Evolutionary conservation across 805 yeast species (phyloP).

Genomic region (Schizosaccharomyces octosporus): DNA sequence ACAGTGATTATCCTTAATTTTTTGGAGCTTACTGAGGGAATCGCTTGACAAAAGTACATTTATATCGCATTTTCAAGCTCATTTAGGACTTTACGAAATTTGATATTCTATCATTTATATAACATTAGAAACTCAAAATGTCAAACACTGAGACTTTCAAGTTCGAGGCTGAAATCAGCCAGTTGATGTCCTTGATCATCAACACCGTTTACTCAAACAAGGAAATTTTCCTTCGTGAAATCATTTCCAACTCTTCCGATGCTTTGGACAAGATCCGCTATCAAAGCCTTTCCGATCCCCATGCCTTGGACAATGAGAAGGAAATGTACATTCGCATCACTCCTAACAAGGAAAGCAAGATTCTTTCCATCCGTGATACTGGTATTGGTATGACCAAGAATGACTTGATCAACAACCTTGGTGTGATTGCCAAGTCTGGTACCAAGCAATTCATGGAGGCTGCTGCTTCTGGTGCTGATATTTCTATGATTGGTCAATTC

Average conservation of each 20-base stretch:
- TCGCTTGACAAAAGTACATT: too few relatives aligned
- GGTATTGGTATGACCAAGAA: constrained; percentile 99
- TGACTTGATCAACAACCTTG: constrained; percentile 93
- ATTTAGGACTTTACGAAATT: too few relatives aligned
- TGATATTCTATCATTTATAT: neutral
- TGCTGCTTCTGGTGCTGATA: constrained; percentile 96
- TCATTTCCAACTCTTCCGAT: constrained; percentile 96
- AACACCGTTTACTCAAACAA: constrained; percentile 98
- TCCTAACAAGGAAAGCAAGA: constrained; percentile 83
- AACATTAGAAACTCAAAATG: neutral
- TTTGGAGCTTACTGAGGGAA: too few relatives aligned
- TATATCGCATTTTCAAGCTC: too few relatives aligned
- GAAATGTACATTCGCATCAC: constrained; percentile 92
- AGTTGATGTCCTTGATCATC: constrained; percentile 98
- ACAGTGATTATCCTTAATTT: too few relatives aligned
- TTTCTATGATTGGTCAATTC: constrained; percentile 99
- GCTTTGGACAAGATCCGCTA: constrained; percentile 96
- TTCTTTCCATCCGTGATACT: constrained; percentile 90
- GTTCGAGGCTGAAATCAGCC: constrained; percentile 99
- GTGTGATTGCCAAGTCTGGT: constrained; percentile 99
- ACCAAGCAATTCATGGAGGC: constrained; percentile 99
- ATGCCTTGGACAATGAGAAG: constrained; percentile 80
- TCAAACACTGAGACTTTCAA: constrained; percentile 1
- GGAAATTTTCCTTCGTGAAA: constrained; percentile 94
- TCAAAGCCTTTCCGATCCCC: constrained; percentile 80